A percentile compares a stretch with the other conserved stretches of the same genome.
Conservation (phyloP, 352 stramenopile genomes). For the Globisporangium radiosum region DNA sequence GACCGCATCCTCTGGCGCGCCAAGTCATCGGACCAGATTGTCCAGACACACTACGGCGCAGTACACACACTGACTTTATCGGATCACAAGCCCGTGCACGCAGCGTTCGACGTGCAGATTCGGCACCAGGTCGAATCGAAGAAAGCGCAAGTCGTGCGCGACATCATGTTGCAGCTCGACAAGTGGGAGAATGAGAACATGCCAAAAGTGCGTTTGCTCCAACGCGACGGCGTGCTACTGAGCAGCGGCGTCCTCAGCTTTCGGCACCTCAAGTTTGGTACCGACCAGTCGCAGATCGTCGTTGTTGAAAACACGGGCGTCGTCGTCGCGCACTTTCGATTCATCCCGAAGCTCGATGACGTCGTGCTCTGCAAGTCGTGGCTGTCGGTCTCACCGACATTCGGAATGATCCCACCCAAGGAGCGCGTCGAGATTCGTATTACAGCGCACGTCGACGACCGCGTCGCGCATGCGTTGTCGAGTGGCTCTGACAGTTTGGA, state of each 20-base stretch:
- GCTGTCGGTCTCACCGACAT: conserved; percentile 87
- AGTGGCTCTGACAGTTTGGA: conserved; percentile 89
- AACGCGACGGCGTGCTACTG: conserved; percentile 25
- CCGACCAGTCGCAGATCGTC: conserved; percentile 56
- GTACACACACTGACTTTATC: conserved; percentile 90
- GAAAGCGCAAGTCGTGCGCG: conserved; percentile 87
- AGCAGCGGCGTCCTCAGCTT: conserved; percentile 68
- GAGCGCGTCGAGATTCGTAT: conserved; percentile 87
- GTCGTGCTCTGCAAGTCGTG: conserved; percentile 87
- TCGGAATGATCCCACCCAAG: conserved; percentile 80
- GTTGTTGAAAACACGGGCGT: conserved; percentile 89
- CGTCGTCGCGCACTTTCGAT: conserved; percentile 93
- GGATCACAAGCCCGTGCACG: conserved; percentile 98
- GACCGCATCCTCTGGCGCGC: conserved; percentile 84
- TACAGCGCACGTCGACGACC: conserved; percentile 86
- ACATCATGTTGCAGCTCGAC: conserved; percentile 94
- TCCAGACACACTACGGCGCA: conserved; percentile 82
- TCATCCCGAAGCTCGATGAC: conserved; percentile 89
- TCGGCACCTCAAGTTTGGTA: conserved; percentile 48
- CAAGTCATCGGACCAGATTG: conserved; percentile 43
- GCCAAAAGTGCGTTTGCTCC: conserved; percentile 86
- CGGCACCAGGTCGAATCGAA: conserved; percentile 90
- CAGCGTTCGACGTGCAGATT: conserved; percentile 85
- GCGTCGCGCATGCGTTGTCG: conserved; percentile 87
- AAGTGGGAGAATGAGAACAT: conserved; percentile 96